phyloP scores from a whole-genome alignment of 2,329 filamentous ascomycete species.

The Fusarium nelsonii region DNA sequence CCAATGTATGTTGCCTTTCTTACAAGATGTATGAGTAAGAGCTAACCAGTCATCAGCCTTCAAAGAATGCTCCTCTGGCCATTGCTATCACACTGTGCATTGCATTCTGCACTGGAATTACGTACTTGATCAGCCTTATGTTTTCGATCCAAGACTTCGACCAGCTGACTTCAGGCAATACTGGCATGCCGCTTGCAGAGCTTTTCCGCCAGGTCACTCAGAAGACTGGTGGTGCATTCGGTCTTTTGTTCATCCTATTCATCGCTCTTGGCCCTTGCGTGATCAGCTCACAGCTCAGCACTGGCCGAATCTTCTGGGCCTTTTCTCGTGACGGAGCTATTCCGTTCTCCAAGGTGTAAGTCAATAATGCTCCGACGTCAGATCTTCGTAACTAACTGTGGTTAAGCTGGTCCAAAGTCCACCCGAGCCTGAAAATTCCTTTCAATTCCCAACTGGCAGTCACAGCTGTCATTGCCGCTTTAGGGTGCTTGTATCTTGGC shows the following conservation, averaged over 20 bases:
- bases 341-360: neutral
- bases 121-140: conserved; percentile 10
- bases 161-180: neutral
- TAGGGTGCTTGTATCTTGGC: conserved; percentile 7
- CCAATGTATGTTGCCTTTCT: neutral
- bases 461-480: neutral
- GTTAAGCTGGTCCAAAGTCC: conserved; percentile 12
- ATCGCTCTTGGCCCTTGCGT: conserved; percentile 9
- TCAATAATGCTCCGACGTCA: rapidly evolving
- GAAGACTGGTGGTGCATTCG: neutral
- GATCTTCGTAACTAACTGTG: too few species aligned
- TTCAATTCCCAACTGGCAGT: conserved; percentile 3
- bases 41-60: neutral
- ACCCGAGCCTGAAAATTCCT: neutral
- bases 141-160: conserved; percentile 12
- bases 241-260: neutral
- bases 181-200: neutral
- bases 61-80: neutral
- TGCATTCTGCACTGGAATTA: conserved; percentile 7
- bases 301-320: conserved; percentile 16
- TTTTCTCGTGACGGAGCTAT: conserved; percentile 14
- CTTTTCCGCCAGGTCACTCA: conserved; percentile 10
- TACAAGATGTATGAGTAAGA: rapidly evolving
- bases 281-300: conserved; percentile 9
- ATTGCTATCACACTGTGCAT: conserved; percentile 7